Evolutionary conservation across 2,329 filamentous ascomycete species (phyloP).

Genomic region (Colletotrichum karsti): DNA sequence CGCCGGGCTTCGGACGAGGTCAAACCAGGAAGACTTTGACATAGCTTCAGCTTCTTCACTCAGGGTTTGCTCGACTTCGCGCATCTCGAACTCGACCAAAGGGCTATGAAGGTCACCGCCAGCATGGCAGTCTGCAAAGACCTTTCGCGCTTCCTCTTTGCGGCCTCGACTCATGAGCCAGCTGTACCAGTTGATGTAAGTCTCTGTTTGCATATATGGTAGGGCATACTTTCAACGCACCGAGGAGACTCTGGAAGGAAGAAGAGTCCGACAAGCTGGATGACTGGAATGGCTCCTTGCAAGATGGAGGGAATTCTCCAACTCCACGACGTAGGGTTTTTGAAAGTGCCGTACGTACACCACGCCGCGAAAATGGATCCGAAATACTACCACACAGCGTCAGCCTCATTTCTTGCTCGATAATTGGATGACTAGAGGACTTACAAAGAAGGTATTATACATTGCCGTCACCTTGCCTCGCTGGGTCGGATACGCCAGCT

Average conservation of each 20-base stretch:
- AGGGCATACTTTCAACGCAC: neutral
- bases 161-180: slow-evolving; percentile 67
- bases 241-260: slow-evolving; percentile 64
- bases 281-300: slow-evolving; percentile 51
- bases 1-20: slow-evolving; percentile 37
- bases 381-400: slow-evolving; percentile 33
- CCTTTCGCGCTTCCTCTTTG: slow-evolving; percentile 57
- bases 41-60: slow-evolving; percentile 62
- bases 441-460: slow-evolving; percentile 52
- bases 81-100: slow-evolving; percentile 45
- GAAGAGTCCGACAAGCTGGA: slow-evolving; percentile 11
- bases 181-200: slow-evolving; percentile 36
- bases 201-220: rapidly evolving
- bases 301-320: slow-evolving; percentile 37
- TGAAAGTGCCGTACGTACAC: slow-evolving; percentile 37
- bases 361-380: slow-evolving; percentile 40
- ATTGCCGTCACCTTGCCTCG: slow-evolving; percentile 40
- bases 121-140: slow-evolving; percentile 62
- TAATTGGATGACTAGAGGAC: neutral
- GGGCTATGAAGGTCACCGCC: slow-evolving; percentile 52
- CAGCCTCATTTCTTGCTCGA: neutral
- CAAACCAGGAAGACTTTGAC: slow-evolving; percentile 37
- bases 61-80: slow-evolving; percentile 48
- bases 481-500: slow-evolving; percentile 44
- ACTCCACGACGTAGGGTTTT: slow-evolving; percentile 42